These are phyloP conservation scores for Hypsizygus marmoreus DNA, from an alignment of 768 basidiomycete genomes.

Conservation along the genomic window DNA sequence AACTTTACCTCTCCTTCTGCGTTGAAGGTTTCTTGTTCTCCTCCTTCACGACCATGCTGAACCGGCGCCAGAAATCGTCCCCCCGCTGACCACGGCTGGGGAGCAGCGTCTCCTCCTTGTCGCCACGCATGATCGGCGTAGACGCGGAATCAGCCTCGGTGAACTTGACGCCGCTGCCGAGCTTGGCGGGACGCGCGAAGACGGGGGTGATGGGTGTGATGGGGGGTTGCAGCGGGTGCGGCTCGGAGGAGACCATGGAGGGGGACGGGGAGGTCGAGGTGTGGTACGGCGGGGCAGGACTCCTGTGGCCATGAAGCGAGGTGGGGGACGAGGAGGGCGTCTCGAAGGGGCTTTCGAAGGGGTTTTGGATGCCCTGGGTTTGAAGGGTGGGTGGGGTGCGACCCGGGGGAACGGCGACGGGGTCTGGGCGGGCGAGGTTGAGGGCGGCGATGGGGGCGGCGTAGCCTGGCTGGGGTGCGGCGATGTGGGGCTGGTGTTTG, in stretches of 20 bases:
- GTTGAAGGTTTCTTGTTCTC: conserved; percentile 43
- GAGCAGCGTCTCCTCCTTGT: conserved; percentile 66
- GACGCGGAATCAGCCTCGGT: conserved; percentile 32
- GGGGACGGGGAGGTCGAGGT: conserved; percentile 25
- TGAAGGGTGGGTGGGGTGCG: conserved; percentile 23
- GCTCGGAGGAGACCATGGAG: conserved; percentile 48
- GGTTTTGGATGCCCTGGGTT: conserved; percentile 19
- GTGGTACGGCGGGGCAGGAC: conserved; percentile 14
- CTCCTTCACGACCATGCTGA: conserved; percentile 80
- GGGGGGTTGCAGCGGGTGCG: conserved; percentile 77
- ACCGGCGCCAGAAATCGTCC: conserved; percentile 86
- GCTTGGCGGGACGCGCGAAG: conserved; percentile 63
- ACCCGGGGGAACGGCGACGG: conserved; percentile 38
- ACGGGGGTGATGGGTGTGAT: conserved; percentile 79
- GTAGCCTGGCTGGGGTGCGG: conserved; percentile 74
- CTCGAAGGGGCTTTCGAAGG: conserved; percentile 3
- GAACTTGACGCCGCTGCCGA: conserved; percentile 49
- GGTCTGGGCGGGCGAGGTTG: conserved; percentile 53
- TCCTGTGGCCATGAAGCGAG: conserved; percentile 4
- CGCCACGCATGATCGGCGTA: conserved; percentile 64
- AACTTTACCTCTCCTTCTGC: conserved; percentile 49
- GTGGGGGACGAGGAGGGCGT: conserved; percentile 8
- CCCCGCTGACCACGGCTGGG: conserved; percentile 72
- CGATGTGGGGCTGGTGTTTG: no score
- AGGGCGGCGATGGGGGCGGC: conserved; percentile 69